Conservation (phyloP, 305 asterid species). For the Solanum hybrid region DNA sequence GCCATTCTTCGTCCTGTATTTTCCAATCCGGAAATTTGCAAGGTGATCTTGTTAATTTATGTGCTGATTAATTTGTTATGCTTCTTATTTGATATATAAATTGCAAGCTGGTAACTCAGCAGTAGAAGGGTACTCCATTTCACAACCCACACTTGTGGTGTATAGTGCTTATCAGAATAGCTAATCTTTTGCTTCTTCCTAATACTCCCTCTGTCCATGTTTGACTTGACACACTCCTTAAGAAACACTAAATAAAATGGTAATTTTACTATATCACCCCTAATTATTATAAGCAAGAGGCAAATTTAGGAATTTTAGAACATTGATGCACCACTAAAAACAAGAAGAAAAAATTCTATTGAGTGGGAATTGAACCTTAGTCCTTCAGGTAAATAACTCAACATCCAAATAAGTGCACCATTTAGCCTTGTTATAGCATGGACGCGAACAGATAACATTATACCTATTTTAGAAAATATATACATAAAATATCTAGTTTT, state of each 20-base stretch:
- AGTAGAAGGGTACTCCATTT: neutral
- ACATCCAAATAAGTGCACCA: neutral
- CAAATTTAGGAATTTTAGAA: neutral
- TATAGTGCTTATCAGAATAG: neutral
- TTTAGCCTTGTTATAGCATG: neutral
- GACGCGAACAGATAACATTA: neutral
- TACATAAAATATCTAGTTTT: neutral
- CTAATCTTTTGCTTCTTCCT: neutral
- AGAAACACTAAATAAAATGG: neutral
- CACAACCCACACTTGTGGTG: neutral
- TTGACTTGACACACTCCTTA: neutral
- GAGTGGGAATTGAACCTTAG: neutral
- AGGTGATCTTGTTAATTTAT: slow-evolving; percentile 34
- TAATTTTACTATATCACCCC: neutral
- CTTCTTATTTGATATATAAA: neutral
- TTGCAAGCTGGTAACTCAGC: neutral
- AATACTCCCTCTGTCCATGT: neutral
- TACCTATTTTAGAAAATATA: neutral
- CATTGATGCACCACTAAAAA: neutral
- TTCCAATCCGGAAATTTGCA: slow-evolving; percentile 73
- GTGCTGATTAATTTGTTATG: neutral
- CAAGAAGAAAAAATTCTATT: neutral
- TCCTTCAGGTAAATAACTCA: neutral
- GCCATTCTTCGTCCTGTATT: slow-evolving; percentile 72
- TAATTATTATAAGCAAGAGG: neutral